phyloP scores from a whole-genome alignment of 1,284 basidiomycete genomes.

The Coniferiporia weirii region DNA sequence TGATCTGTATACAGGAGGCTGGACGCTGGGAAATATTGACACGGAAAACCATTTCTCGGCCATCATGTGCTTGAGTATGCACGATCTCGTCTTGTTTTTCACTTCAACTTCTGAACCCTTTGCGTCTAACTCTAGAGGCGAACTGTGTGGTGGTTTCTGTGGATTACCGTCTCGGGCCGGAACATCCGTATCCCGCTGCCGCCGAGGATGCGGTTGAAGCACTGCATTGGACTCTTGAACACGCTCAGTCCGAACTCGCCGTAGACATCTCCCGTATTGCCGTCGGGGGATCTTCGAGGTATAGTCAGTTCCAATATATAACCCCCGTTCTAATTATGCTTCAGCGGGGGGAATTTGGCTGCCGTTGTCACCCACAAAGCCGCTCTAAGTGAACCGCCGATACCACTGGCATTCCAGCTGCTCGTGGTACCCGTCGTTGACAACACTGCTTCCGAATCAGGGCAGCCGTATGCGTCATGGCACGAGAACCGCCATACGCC shows the following conservation, averaged over 20 bases:
- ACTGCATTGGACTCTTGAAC: constrained; percentile 53
- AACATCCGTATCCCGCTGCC: constrained; percentile 68
- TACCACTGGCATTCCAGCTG: constrained; percentile 58
- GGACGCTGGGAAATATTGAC: constrained; percentile 60
- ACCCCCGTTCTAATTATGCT: neutral
- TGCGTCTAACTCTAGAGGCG: constrained; percentile 24
- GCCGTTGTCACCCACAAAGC: constrained; percentile 64
- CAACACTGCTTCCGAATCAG: constrained; percentile 51
- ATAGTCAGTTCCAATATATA: constrained; percentile 9
- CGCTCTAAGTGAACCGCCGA: constrained; percentile 40
- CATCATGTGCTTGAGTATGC: constrained; percentile 50
- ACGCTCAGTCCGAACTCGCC: constrained; percentile 37
- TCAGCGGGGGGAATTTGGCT: constrained; percentile 68
- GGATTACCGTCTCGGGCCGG: constrained; percentile 72
- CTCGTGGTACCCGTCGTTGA: constrained; percentile 69
- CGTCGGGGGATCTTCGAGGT: constrained; percentile 69
- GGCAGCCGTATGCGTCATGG: constrained; percentile 46
- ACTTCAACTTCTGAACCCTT: constrained; percentile 24
- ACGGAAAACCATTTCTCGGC: constrained; percentile 55
- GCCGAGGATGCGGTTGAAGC: constrained; percentile 68
- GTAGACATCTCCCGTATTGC: constrained; percentile 42
- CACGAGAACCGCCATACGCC: constrained; percentile 51
- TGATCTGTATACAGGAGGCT: constrained; percentile 44
- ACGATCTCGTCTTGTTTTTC: neutral
- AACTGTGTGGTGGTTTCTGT: constrained; percentile 53